Percentiles rank a stretch among this genome's conserved stretches.
phyloP scores from a whole-genome alignment of 352 stramenopile genomes.

The Phytophthora palmivora region DNA sequence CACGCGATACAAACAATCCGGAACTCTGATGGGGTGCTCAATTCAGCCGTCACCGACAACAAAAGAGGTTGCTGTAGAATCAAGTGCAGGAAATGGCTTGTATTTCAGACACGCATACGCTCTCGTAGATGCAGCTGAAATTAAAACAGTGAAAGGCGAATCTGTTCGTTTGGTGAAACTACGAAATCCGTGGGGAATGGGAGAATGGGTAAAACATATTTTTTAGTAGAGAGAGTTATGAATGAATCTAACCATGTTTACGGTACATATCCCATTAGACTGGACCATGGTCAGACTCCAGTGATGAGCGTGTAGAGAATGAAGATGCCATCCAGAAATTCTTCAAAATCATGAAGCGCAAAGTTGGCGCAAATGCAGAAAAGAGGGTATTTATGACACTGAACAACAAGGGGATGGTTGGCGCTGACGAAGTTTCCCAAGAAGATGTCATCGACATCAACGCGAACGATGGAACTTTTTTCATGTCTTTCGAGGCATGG shows the following conservation, averaged over 20 bases:
- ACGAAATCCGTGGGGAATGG: slow-evolving; percentile 92
- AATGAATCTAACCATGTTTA: neutral
- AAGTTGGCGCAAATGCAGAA: slow-evolving; percentile 67
- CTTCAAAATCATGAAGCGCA: slow-evolving; percentile 77
- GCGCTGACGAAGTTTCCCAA: slow-evolving; percentile 67
- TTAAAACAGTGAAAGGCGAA: slow-evolving; percentile 66
- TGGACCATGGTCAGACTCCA: slow-evolving; percentile 86
- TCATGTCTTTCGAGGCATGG: slow-evolving; percentile 92
- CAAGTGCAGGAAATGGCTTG: slow-evolving; percentile 80
- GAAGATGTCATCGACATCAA: slow-evolving; percentile 87
- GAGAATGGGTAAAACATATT: slow-evolving; percentile 81
- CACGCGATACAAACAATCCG: slow-evolving; percentile 75
- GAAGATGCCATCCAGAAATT: slow-evolving; percentile 80
- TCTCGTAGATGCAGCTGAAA: slow-evolving; percentile 77
- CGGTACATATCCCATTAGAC: slow-evolving; percentile 42
- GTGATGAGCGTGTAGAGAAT: slow-evolving; percentile 76
- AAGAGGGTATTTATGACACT: slow-evolving; percentile 72
- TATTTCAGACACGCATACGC: slow-evolving; percentile 92
- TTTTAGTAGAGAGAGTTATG: neutral
- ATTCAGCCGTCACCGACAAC: slow-evolving; percentile 79
- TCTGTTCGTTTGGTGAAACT: slow-evolving; percentile 78
- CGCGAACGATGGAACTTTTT: slow-evolving; percentile 91
- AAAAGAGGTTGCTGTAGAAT: slow-evolving; percentile 73
- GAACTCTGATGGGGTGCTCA: slow-evolving; percentile 92
- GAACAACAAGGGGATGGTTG: slow-evolving; percentile 56